Percentiles rank a stretch among this genome's conserved stretches.
Evolutionary conservation across 306 rosid genomes (phyloP).

Genomic region (Argentina anserina): DNA sequence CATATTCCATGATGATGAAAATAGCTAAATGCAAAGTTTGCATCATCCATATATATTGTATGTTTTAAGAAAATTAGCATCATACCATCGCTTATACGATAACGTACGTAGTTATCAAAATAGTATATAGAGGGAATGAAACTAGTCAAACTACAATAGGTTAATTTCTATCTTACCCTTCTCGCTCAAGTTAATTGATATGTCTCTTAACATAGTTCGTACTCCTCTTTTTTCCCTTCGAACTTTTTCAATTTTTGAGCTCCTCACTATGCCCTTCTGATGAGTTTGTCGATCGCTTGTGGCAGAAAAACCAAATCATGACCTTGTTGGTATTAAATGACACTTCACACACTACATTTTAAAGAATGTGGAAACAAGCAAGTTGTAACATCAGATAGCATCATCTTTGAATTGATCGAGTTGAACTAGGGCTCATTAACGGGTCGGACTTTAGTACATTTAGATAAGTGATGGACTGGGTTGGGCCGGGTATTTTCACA

Average conservation of each 20-base stretch:
- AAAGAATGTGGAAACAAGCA: neutral
- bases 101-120: no score
- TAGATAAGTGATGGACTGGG: no score
- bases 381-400: neutral
- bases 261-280: neutral
- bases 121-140: no score
- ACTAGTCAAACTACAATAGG: no score
- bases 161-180: neutral
- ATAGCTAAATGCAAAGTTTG: neutral
- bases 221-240: neutral
- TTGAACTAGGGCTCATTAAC: no score
- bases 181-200: neutral
- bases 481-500: no score
- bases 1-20: neutral
- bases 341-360: neutral
- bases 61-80: no score
- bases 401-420: neutral
- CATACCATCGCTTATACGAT: no score
- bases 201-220: neutral
- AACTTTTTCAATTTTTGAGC: neutral
- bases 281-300: neutral
- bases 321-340: neutral
- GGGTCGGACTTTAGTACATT: no score
- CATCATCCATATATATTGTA: no score
- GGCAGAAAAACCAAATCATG: neutral